Conservation (phyloP, 106 monocot genomes). For the Triglochin maritima region DNA sequence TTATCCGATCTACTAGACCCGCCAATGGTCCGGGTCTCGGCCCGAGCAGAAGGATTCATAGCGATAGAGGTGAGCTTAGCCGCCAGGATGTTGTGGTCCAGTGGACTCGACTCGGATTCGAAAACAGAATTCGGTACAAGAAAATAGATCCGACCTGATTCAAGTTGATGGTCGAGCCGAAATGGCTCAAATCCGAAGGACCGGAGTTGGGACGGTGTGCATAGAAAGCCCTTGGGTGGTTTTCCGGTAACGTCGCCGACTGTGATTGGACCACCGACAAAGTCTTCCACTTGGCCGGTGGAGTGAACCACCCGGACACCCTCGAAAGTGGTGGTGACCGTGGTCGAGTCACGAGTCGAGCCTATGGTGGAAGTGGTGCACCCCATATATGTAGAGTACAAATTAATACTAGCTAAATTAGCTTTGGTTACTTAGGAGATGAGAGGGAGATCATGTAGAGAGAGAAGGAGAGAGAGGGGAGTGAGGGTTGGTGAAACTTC, state of each 20-base stretch:
- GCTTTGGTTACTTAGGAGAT: too few species aligned
- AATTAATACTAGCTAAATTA: too few species aligned
- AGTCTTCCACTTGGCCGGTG: conserved; percentile 69
- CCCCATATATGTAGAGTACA: too few species aligned
- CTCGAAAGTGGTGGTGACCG: conserved; percentile 8
- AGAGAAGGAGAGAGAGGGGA: too few species aligned
- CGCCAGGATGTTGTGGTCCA: conserved; percentile 37
- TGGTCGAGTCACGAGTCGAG: too few species aligned
- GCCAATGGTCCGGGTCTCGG: conserved; percentile 5
- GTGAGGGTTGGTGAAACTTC: too few species aligned
- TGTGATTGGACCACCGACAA: conserved; percentile 28
- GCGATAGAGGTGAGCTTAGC: conserved; percentile 47
- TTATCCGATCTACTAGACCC: neutral
- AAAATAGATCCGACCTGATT: conserved; percentile 63
- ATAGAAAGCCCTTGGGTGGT: conserved; percentile 35
- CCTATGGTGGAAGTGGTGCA: too few species aligned
- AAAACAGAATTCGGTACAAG: conserved; percentile 51
- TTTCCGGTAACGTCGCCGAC: conserved; percentile 43
- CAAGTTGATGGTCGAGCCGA: conserved; percentile 28
- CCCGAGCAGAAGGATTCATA: neutral
- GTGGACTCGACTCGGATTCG: conserved; percentile 38
- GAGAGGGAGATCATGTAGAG: too few species aligned
- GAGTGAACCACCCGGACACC: conserved; percentile 68
- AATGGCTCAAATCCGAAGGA: conserved; percentile 21
- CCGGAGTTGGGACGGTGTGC: conserved; percentile 45